A percentile compares a stretch with the other conserved stretches of the same genome.
Evolutionary conservation across 805 yeast species (phyloP).

Genomic region (Pichia deserticola): DNA sequence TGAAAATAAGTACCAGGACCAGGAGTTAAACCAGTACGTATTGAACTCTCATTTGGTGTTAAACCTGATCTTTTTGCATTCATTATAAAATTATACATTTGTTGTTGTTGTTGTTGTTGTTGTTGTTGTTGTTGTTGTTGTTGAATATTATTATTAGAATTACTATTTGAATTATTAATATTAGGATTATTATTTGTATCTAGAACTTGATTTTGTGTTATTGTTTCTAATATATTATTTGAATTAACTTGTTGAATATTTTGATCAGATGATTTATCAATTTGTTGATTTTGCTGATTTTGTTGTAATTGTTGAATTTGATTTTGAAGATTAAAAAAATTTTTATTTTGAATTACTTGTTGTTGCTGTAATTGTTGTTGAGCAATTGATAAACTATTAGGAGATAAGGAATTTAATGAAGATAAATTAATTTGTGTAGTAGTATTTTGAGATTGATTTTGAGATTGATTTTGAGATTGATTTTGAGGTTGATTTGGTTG

Average conservation of each 20-base stretch:
- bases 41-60: slow-evolving; percentile 68
- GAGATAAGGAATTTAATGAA: slow-evolving; percentile 1
- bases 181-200: not conserved
- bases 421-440: not conserved
- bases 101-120: slow-evolving; percentile 17
- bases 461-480: not conserved
- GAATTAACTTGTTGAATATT: no score
- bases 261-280: no score
- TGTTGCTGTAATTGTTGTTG: slow-evolving; percentile 8
- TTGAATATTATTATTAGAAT: not conserved
- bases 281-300: not conserved
- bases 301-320: slow-evolving; percentile 3
- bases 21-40: slow-evolving; percentile 69
- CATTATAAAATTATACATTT: slow-evolving; percentile 17
- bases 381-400: not conserved
- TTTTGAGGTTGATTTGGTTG: not conserved
- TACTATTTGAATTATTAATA: not conserved
- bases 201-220: no score
- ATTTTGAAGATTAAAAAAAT: not conserved
- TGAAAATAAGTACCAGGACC: slow-evolving; percentile 34
- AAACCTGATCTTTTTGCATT: slow-evolving; percentile 46
- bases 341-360: slow-evolving; percentile 5
- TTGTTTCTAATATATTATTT: no score
- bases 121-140: slow-evolving; percentile 5
- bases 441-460: not conserved